phyloP scores from a whole-genome alignment of 805 yeast genomes.

The Kodamaea neixiangensis region DNA sequence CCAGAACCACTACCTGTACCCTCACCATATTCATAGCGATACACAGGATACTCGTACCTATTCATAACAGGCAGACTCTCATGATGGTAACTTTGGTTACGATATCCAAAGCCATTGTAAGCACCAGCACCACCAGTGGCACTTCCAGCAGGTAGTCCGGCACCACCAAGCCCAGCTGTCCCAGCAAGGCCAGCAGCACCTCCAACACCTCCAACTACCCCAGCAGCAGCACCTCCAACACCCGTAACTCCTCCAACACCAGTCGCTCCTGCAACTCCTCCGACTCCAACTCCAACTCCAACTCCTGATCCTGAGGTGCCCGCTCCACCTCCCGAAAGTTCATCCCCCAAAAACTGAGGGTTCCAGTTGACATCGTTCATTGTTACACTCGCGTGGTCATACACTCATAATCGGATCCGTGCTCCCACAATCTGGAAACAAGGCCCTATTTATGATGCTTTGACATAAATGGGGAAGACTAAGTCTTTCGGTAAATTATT shows the following conservation, averaged over 20 bases:
- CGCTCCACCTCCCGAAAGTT: neutral
- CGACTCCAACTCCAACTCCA: neutral
- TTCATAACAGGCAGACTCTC: neutral
- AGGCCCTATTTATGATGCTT: constrained; percentile 4
- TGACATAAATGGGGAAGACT: constrained; percentile 7
- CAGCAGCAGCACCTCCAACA: neutral
- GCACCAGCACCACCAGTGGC: neutral
- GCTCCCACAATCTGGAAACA: neutral
- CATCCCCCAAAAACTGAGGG: constrained; percentile 12
- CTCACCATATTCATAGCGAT: neutral
- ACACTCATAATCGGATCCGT: neutral
- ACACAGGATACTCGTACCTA: neutral
- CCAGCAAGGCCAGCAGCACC: neutral
- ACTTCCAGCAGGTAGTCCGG: neutral
- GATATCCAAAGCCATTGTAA: neutral
- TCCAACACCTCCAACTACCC: neutral
- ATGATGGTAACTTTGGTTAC: neutral
- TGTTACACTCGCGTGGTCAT: constrained; percentile 2
- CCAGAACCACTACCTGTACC: neutral
- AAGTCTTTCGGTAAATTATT: constrained; percentile 5
- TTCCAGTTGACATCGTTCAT: constrained; percentile 12
- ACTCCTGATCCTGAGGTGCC: neutral
- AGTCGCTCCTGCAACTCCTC: neutral
- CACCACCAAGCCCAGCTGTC: neutral
- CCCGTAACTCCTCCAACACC: neutral